These are phyloP conservation scores for Ceratobasidium sp. DNA, from an alignment of 1,284 basidiomycete species.

Conservation along the genomic window DNA sequence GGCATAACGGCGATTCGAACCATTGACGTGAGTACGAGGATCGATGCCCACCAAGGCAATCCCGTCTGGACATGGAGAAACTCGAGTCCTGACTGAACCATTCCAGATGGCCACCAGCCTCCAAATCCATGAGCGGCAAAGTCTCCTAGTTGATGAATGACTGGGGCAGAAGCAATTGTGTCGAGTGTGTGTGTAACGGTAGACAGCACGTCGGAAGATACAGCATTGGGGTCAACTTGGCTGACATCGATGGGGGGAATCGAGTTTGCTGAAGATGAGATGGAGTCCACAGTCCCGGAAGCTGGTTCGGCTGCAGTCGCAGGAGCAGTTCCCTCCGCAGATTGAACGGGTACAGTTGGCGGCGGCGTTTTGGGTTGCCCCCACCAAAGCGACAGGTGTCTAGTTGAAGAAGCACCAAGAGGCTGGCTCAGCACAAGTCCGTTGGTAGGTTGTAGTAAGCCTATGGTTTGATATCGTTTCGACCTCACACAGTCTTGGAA, in stretches of 20 bases:
- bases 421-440: neutral
- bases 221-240: conserved; percentile 17
- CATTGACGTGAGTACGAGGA: conserved; percentile 72
- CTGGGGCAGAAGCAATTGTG: conserved; percentile 11
- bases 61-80: conserved; percentile 74
- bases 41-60: conserved; percentile 86
- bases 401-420: neutral
- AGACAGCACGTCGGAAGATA: conserved; percentile 1
- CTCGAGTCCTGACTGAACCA: conserved; percentile 72
- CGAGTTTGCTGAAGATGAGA: neutral
- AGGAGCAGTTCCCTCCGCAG: neutral
- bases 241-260: conserved; percentile 3
- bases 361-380: conserved; percentile 24
- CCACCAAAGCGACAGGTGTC: conserved; percentile 30
- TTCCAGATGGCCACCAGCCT: conserved; percentile 64
- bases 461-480: neutral
- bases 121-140: conserved; percentile 77
- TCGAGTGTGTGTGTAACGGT: conserved; percentile 5
- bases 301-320: neutral
- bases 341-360: neutral
- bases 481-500: neutral
- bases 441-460: neutral
- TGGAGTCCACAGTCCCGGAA: neutral
- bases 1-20: conserved; percentile 77
- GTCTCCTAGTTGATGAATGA: conserved; percentile 59